Base-by-base conservation (phyloP, 2,329 filamentous ascomycete genomes). In the Myotisia sp. region DNA sequence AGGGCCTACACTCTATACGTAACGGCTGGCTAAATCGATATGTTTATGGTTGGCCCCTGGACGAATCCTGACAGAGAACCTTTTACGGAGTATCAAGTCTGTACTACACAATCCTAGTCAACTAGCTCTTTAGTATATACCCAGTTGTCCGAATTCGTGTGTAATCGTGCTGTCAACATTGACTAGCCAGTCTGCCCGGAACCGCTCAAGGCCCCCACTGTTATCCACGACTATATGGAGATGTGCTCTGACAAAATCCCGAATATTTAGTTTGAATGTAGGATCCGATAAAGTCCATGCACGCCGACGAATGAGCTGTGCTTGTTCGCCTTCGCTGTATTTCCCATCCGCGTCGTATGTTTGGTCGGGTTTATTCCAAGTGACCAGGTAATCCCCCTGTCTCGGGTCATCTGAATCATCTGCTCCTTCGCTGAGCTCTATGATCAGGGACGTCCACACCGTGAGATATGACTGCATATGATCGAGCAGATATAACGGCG, bases 391-490 rank as follows among this genome's bases (percentile, higher is more conserved):
- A 37, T 64, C 61, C 24, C 59, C 53, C 12, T 39, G 34, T 8
- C 43, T 44, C 2, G 46, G 44, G 23, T 49, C 48, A 33, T 52
- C 48, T 17, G 51, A 49, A 21, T 62, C 59, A 13, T 48, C 48
- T 1, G 53, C 46, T 9, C 58, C 60, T 27, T 64, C 59, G 8
- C 58, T 52, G 2, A 65, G 47, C 34, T 65, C 62, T 14, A 54
- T 57, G 24, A 62, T 48, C 14, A 63, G 51, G 38, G 64, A 59
- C 2, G 62, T 65, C 62, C 62, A 66, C 18, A 62, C 47, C 4
- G 50, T 62, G 8, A 67, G 49, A 30, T 65, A 59, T 3, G 58
- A 60, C 41, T 67, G 63, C 16, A 67, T 45, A 20, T 60, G 51
- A 14, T 55, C 55, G 27, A 64, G 51, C 26, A 64, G 52, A 36